Conservation (phyloP, 352 stramenopile species). For the Pythium pyrilobum region DNA sequence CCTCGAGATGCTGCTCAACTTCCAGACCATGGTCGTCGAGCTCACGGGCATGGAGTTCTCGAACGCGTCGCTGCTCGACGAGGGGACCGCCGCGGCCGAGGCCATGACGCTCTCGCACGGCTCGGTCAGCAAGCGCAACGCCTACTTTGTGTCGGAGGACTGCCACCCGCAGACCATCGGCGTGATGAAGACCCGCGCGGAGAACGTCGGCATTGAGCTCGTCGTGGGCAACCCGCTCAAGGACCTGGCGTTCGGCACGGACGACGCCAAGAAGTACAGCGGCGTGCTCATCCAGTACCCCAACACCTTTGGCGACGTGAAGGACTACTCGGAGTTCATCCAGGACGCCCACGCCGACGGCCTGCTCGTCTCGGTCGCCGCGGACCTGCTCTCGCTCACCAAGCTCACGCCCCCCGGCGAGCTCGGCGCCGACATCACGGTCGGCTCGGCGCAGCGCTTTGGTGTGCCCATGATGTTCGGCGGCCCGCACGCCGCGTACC, state of each 20-base stretch:
- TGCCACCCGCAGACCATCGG: conserved; percentile 90
- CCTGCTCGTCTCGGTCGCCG: conserved; percentile 94
- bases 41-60: conserved; percentile 96
- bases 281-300: conserved; percentile 98
- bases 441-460: conserved; percentile 98
- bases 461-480: conserved; percentile 99
- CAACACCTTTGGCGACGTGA: conserved; percentile 95
- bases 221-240: conserved; percentile 85
- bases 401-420: conserved; percentile 93
- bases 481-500: conserved; percentile 97
- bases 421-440: conserved; percentile 96
- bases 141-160: conserved; percentile 96
- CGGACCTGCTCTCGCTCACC: conserved; percentile 95
- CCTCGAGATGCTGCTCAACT: conserved; percentile 99
- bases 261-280: conserved; percentile 84
- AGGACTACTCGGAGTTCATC: conserved; percentile 91
- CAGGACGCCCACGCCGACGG: conserved; percentile 76
- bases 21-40: conserved; percentile 98
- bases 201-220: conserved; percentile 91
- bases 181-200: conserved; percentile 92
- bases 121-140: conserved; percentile 91
- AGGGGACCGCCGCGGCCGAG: conserved; percentile 98
- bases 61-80: conserved; percentile 97
- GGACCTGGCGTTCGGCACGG: conserved; percentile 78
- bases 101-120: conserved; percentile 96